Evolutionary conservation across 768 basidiomycete genomes (phyloP).

Genomic region (Megacollybia marginata): DNA sequence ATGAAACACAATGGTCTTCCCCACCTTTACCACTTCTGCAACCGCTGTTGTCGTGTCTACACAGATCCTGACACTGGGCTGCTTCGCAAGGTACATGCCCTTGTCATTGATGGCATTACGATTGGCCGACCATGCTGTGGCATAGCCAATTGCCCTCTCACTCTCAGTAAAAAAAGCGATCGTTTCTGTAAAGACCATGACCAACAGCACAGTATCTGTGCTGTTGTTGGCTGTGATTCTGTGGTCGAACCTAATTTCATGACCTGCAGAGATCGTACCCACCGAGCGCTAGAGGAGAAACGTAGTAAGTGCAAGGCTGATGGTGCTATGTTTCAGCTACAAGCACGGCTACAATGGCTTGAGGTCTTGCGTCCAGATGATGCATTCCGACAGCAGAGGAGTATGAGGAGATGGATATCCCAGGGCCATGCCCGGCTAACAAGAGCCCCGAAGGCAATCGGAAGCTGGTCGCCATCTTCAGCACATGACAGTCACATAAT

Average conservation of each 20-base stretch:
- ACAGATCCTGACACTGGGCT: background rate
- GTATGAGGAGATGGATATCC: background rate
- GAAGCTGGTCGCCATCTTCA: slow-evolving; percentile 15
- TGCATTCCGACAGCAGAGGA: slow-evolving; percentile 1
- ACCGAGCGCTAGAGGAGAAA: slow-evolving; percentile 4
- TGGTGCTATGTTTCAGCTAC: slow-evolving; percentile 7
- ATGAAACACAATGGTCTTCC: background rate
- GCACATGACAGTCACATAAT: slow-evolving; percentile 19
- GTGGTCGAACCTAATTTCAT: background rate
- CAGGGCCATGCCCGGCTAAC: background rate
- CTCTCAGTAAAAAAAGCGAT: slow-evolving; percentile 2
- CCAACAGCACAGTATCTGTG: background rate
- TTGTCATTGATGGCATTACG: slow-evolving; percentile 17
- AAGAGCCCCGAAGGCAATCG: background rate
- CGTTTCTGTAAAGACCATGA: slow-evolving; percentile 10
- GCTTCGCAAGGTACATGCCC: slow-evolving; percentile 1
- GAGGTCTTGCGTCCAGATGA: slow-evolving; percentile 5
- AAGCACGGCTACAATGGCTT: slow-evolving; percentile 5
- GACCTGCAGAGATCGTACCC: slow-evolving; percentile 6
- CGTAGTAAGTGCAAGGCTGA: slow-evolving; percentile 4
- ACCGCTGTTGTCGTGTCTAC: background rate
- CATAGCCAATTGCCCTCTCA: slow-evolving; percentile 12
- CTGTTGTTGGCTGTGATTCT: slow-evolving; percentile 3
- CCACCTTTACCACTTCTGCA: background rate
- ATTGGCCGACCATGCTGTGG: slow-evolving; percentile 18